phyloP scores from a whole-genome alignment of 2,329 filamentous ascomycete species.

The Microcera coccophila region DNA sequence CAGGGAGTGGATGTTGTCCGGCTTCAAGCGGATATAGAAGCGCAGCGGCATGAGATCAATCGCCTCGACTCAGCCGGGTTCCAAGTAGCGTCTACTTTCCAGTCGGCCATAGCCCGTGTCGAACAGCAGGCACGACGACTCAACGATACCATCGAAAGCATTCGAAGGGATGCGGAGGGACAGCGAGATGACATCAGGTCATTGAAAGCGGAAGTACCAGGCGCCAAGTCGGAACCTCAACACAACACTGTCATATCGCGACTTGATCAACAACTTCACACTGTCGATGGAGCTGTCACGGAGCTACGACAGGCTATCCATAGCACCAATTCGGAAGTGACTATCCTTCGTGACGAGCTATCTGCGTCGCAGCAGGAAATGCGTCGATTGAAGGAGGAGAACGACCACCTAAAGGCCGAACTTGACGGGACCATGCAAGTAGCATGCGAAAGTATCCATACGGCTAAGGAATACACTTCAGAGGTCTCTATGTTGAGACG shows the following conservation, averaged over 20 bases:
- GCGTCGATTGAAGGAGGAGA: conserved; percentile 17
- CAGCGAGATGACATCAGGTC: conserved; percentile 25
- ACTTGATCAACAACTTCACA: conserved; percentile 24
- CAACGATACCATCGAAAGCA: conserved; percentile 24
- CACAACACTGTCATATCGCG: conserved; percentile 12
- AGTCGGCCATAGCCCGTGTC: conserved; percentile 33
- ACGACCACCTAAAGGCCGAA: conserved; percentile 22
- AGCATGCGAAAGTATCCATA: conserved; percentile 21
- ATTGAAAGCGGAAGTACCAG: conserved; percentile 24
- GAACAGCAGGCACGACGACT: conserved; percentile 33
- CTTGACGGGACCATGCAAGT: conserved; percentile 21
- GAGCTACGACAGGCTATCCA: conserved; percentile 18
- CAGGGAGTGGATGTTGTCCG: conserved; percentile 21
- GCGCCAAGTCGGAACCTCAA: conserved; percentile 12
- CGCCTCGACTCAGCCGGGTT: conserved; percentile 36
- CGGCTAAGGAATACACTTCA: conserved; percentile 24
- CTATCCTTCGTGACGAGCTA: conserved; percentile 21
- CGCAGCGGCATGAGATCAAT: conserved; percentile 34
- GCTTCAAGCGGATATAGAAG: conserved; percentile 33
- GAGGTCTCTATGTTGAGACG: conserved; percentile 32
- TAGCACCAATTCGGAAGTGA: conserved; percentile 13
- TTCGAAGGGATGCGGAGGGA: conserved; percentile 23
- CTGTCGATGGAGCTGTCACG: conserved; percentile 16
- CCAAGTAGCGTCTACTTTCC: conserved; percentile 36
- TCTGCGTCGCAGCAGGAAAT: conserved; percentile 22